phyloP scores from a whole-genome alignment of 108 stramenopile genomes.

The Cyclotella sp. region DNA sequence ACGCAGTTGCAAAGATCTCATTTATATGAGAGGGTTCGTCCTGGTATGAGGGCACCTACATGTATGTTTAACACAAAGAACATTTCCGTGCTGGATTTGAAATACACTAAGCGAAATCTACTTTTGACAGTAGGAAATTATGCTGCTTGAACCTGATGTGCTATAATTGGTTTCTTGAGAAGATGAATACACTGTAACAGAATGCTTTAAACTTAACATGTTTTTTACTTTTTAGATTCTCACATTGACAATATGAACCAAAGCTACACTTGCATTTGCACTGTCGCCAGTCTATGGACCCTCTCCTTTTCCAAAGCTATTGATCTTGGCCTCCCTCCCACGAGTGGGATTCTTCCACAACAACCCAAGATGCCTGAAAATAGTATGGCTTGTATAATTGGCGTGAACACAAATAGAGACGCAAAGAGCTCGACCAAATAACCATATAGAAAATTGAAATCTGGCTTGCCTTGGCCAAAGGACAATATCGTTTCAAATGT shows the following conservation, averaged over 20 bases:
- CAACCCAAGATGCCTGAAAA: constrained; percentile 57
- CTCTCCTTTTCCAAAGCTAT: constrained; percentile 13
- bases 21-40: constrained; percentile 15
- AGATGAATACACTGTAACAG: too few relatives aligned
- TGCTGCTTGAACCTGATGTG: neutral
- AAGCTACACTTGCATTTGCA: neutral
- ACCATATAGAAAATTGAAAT: constrained; percentile 41
- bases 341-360: constrained; percentile 40
- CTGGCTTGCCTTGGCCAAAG: constrained; percentile 11
- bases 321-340: constrained; percentile 51
- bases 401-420: constrained; percentile 47
- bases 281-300: neutral
- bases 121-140: constrained; percentile 82
- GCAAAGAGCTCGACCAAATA: constrained; percentile 46
- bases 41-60: constrained; percentile 39
- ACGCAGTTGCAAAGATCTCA: constrained; percentile 25
- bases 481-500: neutral
- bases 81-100: constrained; percentile 71
- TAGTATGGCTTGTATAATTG: constrained; percentile 38
- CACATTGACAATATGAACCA: neutral
- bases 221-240: neutral
- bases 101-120: constrained; percentile 86
- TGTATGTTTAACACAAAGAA: constrained; percentile 45
- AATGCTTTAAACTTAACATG: neutral
- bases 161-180: too few relatives aligned